Conservation (phyloP, 441 rosid species). For the Erodium moschatum region DNA sequence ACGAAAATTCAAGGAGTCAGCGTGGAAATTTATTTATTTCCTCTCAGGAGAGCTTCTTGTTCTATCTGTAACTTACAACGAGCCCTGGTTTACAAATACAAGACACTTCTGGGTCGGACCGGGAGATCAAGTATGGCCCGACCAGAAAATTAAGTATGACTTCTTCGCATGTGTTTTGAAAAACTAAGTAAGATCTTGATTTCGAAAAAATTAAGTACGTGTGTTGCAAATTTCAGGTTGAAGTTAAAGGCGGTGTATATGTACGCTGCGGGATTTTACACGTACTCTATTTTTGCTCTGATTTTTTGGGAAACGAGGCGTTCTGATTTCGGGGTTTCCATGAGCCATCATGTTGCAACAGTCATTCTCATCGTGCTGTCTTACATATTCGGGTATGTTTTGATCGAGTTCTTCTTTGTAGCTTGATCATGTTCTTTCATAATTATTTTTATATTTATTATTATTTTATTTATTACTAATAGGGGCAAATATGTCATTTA, state of each 20-base stretch:
- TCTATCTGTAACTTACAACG: constrained; percentile 46
- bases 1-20: constrained; percentile 71
- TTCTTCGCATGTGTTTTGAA: neutral
- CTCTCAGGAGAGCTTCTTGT: constrained; percentile 63
- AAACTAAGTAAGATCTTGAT: too few relatives aligned
- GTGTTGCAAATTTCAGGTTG: too few relatives aligned
- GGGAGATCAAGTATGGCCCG: constrained; percentile 75
- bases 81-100: constrained; percentile 79
- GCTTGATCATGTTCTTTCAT: too few relatives aligned
- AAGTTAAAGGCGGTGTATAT: constrained; percentile 16
- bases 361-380: constrained; percentile 40
- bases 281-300: constrained; percentile 48
- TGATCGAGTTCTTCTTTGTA: too few relatives aligned
- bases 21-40: constrained; percentile 75
- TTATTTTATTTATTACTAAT: too few relatives aligned
- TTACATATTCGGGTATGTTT: constrained; percentile 38
- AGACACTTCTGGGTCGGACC: constrained; percentile 74
- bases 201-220: too few relatives aligned
- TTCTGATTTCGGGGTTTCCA: constrained; percentile 44
- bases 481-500: too few relatives aligned
- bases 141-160: constrained; percentile 64
- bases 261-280: constrained; percentile 51
- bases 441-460: too few relatives aligned
- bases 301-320: constrained; percentile 62
- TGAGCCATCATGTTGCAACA: constrained; percentile 50